A percentile compares a stretch with the other conserved stretches of the same genome.
phyloP scores from a whole-genome alignment of 129 eudicot species.

The Pulicaria dysenterica region DNA sequence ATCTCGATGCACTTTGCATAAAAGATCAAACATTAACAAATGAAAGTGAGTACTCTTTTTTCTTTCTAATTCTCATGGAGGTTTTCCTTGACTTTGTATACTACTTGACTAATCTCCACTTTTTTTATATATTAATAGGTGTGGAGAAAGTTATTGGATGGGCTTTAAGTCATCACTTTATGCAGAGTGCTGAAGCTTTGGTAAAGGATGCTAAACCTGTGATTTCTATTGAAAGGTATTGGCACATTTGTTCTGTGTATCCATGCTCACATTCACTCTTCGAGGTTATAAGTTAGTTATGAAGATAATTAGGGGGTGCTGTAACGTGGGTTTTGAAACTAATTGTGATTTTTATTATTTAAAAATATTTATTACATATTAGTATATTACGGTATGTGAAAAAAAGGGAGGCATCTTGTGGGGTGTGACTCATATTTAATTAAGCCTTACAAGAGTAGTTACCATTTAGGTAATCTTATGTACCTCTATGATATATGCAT shows the following conservation, averaged over 20 bases:
- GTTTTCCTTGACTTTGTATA: not conserved
- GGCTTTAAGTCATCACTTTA: constrained; percentile 90
- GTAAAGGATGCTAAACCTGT: constrained; percentile 59
- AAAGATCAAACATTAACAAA: constrained; percentile 86
- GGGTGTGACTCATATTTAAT: not conserved
- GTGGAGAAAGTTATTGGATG: constrained; percentile 89
- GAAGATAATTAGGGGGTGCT: constrained; percentile 4
- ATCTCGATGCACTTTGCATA: constrained; percentile 63
- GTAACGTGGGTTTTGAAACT: not conserved
- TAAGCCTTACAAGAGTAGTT: not conserved
- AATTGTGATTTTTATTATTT: not conserved
- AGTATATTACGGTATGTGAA: not conserved
- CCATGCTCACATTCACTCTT: not conserved
- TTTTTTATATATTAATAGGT: constrained; percentile 38
- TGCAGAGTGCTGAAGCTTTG: constrained; percentile 62
- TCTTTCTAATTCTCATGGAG: not conserved
- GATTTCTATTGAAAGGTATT: constrained; percentile 76
- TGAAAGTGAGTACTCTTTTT: constrained; percentile 56
- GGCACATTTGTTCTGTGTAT: not conserved
- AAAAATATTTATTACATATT: not conserved
- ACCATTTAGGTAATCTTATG: not conserved
- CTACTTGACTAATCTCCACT: constrained; percentile 1
- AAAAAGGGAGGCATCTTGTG: constrained; percentile 1
- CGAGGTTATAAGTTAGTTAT: not conserved
- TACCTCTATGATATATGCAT: not conserved